Conservation (phyloP, 306 rosid species). For the Cucumis hystrix region DNA sequence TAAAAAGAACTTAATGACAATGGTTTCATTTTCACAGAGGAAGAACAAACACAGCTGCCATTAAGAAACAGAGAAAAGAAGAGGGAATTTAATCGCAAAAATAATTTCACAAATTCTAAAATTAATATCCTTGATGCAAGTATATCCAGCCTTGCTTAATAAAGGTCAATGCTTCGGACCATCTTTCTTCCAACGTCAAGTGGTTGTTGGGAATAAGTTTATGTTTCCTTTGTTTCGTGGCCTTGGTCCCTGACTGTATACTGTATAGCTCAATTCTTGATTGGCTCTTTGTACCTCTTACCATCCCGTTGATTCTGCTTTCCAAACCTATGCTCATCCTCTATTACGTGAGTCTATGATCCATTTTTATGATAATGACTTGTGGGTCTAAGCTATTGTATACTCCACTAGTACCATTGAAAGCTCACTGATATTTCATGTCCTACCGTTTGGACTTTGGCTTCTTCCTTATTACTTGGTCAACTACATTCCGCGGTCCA, state of each 20-base stretch:
- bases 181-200: not conserved
- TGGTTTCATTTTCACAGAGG: not conserved
- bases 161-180: not conserved
- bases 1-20: not conserved
- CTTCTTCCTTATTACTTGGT: not conserved
- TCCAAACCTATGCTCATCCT: not conserved
- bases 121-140: not conserved
- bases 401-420: not conserved
- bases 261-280: not conserved
- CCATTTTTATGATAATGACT: not conserved
- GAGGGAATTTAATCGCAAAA: not conserved
- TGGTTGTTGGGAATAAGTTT: not conserved
- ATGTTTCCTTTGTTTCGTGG: not conserved
- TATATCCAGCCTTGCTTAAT: not conserved
- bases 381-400: not conserved
- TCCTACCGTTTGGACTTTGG: not conserved
- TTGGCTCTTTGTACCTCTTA: not conserved
- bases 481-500: not conserved
- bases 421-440: not conserved
- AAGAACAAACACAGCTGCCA: not conserved
- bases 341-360: not conserved
- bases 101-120: not conserved
- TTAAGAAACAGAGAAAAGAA: not conserved
- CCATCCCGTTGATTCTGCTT: not conserved
- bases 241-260: too few relatives aligned